Evolutionary conservation across 1,139 yeast species (phyloP).

Genomic region (Geotrichum australiense): DNA sequence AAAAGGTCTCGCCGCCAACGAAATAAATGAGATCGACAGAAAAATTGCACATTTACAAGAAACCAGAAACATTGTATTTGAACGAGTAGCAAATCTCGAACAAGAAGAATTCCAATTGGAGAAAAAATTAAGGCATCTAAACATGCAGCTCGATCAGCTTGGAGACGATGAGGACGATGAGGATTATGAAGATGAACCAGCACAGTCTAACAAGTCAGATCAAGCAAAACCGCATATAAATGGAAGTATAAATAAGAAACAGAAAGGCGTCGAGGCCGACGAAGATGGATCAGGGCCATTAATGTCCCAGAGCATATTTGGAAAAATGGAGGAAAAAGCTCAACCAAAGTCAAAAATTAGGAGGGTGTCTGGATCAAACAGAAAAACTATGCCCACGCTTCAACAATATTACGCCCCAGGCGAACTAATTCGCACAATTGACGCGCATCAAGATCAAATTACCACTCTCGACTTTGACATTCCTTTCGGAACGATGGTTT

Average conservation of each 20-base stretch:
- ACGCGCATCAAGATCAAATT: constrained; percentile 49
- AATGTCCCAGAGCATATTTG: constrained; percentile 38
- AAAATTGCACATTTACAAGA: constrained; percentile 46
- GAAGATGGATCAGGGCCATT: constrained; percentile 19
- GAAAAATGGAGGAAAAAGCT: constrained; percentile 31
- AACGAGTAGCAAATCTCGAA: constrained; percentile 52
- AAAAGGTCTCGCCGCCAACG: constrained; percentile 56
- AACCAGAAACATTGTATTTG: constrained; percentile 47
- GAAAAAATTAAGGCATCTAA: constrained; percentile 39
- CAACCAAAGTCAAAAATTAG: constrained; percentile 17
- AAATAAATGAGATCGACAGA: constrained; percentile 53
- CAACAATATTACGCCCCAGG: constrained; percentile 59
- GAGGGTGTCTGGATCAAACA: constrained; percentile 23
- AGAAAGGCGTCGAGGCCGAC: background rate
- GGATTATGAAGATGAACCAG: constrained; percentile 11
- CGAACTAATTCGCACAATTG: constrained; percentile 43
- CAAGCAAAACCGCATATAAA: background rate
- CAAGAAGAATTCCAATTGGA: constrained; percentile 51
- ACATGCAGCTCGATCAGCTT: constrained; percentile 33
- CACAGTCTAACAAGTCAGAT: background rate
- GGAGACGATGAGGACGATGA: constrained; percentile 22
- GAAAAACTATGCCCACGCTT: constrained; percentile 52
- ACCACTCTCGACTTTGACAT: constrained; percentile 57
- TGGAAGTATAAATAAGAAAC: background rate
- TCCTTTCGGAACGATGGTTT: constrained; percentile 66